Base-by-base conservation (phyloP, 2,329 filamentous ascomycete genomes). In the Rachicladosporium sp. region DNA sequence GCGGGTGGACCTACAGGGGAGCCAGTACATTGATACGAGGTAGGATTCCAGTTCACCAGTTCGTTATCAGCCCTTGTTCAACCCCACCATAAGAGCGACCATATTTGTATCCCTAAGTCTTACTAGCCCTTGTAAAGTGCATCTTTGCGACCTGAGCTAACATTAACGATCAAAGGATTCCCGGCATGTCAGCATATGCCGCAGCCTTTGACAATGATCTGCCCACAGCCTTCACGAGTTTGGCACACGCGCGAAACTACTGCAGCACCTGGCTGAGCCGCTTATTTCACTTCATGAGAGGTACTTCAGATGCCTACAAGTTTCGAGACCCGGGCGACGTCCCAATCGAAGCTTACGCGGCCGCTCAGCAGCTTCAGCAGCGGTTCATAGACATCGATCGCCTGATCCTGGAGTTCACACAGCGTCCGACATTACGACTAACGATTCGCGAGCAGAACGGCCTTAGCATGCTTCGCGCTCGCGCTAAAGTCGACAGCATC, bases 401-500 rank as follows among this genome's bases (percentile, higher is more conserved):
- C 3, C 45, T 57, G 8, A 46, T 57, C 0, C 50, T 46, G 44
- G 44, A 50, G 6, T 55, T 50, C 41, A 50, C 55, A 48, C 53
- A 55, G 36, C 51, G 55, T 38, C 50, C 50, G 4, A 50, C 39
- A 1, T 40, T 44, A 8, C 48, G 46, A 29, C 41, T 55, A 11
- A 51, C 43, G 13, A 46, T 47, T 10, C 46, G 51, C 33, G 54
- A 56, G 38, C 53, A 55, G 29, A 49, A 52, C 35, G 54, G 53
- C 3, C 41, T 56, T 10, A 47, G 42, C 10, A 53, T 56, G 46
- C 45, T 57, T 7, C 46, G 54, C 3, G 47, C 40, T 29, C 44
- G 52, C 12, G 46, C 50, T 19, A 57, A 55, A 34, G 49, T 53
- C 33, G 53, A 57, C 33, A 42, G 48, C 10, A 54, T 57, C 27